A percentile compares a stretch with the other conserved stretches of the same genome.
Evolutionary conservation across 139 green algal genomes (phyloP).

Genomic region (Chlorella sp.): DNA sequence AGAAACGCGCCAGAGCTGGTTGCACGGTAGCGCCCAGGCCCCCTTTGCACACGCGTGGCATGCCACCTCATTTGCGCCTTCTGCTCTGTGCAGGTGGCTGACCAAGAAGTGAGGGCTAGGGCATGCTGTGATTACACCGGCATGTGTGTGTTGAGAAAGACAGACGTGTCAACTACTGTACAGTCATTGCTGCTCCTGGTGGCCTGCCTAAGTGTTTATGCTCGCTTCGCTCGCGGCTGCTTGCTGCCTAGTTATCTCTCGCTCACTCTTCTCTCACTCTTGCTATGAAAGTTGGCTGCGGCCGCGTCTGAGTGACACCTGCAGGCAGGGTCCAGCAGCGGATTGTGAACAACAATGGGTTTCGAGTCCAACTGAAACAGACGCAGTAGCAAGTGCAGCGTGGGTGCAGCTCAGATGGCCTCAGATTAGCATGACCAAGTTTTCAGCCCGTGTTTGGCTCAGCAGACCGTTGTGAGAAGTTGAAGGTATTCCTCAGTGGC

Average conservation of each 20-base stretch:
- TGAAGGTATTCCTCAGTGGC: neutral
- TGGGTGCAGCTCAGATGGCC: neutral
- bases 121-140: too few species aligned
- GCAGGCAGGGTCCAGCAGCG: too few species aligned
- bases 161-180: too few species aligned
- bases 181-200: neutral
- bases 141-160: too few species aligned
- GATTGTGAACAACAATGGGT: too few species aligned
- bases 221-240: neutral
- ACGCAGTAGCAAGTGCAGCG: neutral
- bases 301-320: too few species aligned
- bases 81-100: neutral
- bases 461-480: conserved; percentile 56
- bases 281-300: neutral
- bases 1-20: too few species aligned
- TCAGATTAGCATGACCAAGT: conserved; percentile 59
- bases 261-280: neutral
- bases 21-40: too few species aligned
- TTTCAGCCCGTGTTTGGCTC: conserved; percentile 33
- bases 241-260: too few species aligned
- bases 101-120: neutral
- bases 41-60: too few species aligned
- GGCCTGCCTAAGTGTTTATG: neutral
- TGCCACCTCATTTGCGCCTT: too few species aligned
- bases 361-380: too few species aligned